phyloP scores from a whole-genome alignment of 2,329 filamentous ascomycete genomes.

The Rugonectria rugulosa region DNA sequence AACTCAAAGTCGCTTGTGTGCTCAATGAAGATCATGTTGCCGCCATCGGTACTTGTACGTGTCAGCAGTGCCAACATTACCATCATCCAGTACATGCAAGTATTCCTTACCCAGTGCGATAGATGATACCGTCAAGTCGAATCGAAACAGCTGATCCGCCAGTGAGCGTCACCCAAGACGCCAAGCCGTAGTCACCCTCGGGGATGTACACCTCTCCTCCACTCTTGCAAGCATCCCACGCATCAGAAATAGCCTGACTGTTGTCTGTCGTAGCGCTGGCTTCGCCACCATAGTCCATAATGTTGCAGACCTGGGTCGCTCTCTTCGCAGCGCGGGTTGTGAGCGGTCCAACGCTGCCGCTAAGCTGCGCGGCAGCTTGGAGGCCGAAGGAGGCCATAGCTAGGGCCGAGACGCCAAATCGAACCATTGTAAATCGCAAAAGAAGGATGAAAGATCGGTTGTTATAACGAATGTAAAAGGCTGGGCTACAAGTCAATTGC shows the following conservation, averaged over 20 bases:
- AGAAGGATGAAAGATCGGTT: slow-evolving; percentile 5
- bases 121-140: slow-evolving; percentile 29
- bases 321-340: slow-evolving; percentile 23
- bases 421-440: slow-evolving; percentile 22
- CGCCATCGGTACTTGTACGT: slow-evolving; percentile 9
- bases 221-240: slow-evolving; percentile 26
- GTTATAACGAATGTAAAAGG: slow-evolving; percentile 12
- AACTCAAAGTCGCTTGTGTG: slow-evolving; percentile 32
- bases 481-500: slow-evolving; percentile 10
- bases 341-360: slow-evolving; percentile 27
- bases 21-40: slow-evolving; percentile 32
- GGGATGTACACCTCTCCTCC: slow-evolving; percentile 32
- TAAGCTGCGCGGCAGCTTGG: slow-evolving; percentile 31
- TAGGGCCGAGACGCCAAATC: slow-evolving; percentile 24
- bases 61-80: neutral
- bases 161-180: slow-evolving; percentile 29
- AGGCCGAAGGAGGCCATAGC: slow-evolving; percentile 26
- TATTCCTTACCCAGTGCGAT: slow-evolving; percentile 27
- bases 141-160: slow-evolving; percentile 29
- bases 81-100: no score
- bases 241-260: slow-evolving; percentile 26
- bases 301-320: slow-evolving; percentile 29
- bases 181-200: slow-evolving; percentile 27
- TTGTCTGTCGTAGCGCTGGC: slow-evolving; percentile 26
- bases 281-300: slow-evolving; percentile 27